Evolutionary conservation across 2,329 filamentous ascomycete species (phyloP), one percentile per base, ranked within the genome.

Genomic region (Aureobasidium mangrovei): DNA sequence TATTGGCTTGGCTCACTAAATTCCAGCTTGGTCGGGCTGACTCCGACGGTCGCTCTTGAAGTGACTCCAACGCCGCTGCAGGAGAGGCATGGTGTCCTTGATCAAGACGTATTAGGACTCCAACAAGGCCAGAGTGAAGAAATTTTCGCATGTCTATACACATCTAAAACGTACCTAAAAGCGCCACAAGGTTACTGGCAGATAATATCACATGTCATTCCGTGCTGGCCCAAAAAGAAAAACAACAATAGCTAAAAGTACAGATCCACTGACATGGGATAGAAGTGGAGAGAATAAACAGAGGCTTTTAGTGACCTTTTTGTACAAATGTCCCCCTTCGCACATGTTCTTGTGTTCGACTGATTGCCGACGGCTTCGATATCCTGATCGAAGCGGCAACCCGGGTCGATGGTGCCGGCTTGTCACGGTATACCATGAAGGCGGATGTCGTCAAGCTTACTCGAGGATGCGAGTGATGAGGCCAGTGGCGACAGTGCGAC

Each of bases 401-500:
- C 9, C 41, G 12, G 18, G 41, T 53, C 49, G 40, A 44, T 26
- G 41, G 32, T 38, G 32, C 26, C 45, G 49, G 26, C 6, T 18
- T 52, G 48, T 31, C 32, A 42, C 35, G 48, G 48, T 28, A 26
- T 4, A 31, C 40, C 38, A 52, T 43, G 39, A 6, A 41, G 47
- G 47, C 47, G 10, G 36, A 10, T 4, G 32, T 51, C 41, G 47
- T 51, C 48, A 45, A 39, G 8, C 35, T 62, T 65, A 70, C 52
- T 70, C 68, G 44, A 72, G 48, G 31, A 72, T 61, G 32, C 69
- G 60, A 41, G 69, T 71, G 45, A 71, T 66, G 57, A 71, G 57
- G 49, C 69, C 69, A 47, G 69, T 71, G 33, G 68, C 69, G 53
- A 72, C 69, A 36, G 66, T 72, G 55, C 88, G 83, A 65, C 91